These are phyloP conservation scores for Kwoniella bestiolae DNA, from an alignment of 768 basidiomycete species.

Conservation along the genomic window DNA sequence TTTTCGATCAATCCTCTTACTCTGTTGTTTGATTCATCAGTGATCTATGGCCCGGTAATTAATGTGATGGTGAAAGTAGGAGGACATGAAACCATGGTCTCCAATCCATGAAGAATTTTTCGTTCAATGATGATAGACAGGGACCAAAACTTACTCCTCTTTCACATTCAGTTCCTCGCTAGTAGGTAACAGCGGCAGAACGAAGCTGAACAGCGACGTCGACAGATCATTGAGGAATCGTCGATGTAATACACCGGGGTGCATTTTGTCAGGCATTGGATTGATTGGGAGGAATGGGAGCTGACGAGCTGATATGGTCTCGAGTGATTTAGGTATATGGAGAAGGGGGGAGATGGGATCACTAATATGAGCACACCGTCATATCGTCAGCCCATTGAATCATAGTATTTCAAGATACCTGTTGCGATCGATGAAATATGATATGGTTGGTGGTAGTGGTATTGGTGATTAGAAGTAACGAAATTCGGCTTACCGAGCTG, in stretches of 20 bases:
- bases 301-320: too few species aligned
- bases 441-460: neutral
- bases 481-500: neutral
- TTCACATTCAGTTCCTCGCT: constrained; percentile 89
- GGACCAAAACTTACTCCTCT: constrained; percentile 66
- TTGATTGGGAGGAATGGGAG: neutral
- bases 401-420: too few species aligned
- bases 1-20: constrained; percentile 92
- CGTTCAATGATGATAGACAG: neutral
- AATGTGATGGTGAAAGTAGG: too few species aligned
- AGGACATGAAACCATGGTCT: too few species aligned
- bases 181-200: constrained; percentile 87
- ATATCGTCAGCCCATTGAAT: too few species aligned
- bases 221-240: constrained; percentile 69
- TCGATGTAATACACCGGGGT: constrained; percentile 52
- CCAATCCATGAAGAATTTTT: neutral
- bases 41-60: too few species aligned
- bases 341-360: neutral
- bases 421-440: too few species aligned
- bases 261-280: constrained; percentile 35
- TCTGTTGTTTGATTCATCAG: constrained; percentile 38
- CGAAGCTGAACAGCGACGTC: constrained; percentile 87
- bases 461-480: neutral
- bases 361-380: too few species aligned
- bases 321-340: too few species aligned